Base-by-base conservation (phyloP, 78 protist species). In the Guillardia theta region DNA sequence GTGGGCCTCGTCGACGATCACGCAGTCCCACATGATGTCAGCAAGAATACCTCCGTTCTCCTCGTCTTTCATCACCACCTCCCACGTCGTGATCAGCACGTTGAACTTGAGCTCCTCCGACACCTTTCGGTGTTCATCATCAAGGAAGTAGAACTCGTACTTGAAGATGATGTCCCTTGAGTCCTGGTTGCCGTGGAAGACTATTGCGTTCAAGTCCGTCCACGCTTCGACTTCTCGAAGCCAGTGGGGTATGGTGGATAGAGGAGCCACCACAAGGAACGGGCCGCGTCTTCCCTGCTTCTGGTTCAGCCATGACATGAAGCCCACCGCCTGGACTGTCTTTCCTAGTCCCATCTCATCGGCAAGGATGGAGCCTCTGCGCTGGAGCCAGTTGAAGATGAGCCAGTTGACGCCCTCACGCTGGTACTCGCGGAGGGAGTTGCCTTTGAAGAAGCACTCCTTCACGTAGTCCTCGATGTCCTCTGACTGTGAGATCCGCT, bases 331-430 rank as follows among this genome's bases (percentile, higher is more conserved):
- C 93, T 97, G 98, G 22, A 95, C 88, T 15, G 98, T 97, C 96
- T 97, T 97, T 46, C 98, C 98, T 48, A 97, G 95, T 10, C 98
- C 98, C 98, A 97, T 97, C 94, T 97, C 98, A 95, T 97, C 97
- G 24, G 95, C 97, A 0, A 97, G 96, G 92, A 96, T 92, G 36
- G 93, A 95, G 64, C 80, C 93, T 0, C 88, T 41, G 44, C 78
- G 87, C 53, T 46, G 24, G 27, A 1, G 27, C 96, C 96, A 96
- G 50, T 41, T 37, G 54, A 39, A 58, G 18, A 53, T 27, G 64
- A 97, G 45, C 97, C 97, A 97, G 48, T 95, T 95, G 58, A 97
- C 92, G 21, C 98, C 98, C 1, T 93, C 96, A 70, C 97, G 92
- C 96, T 99, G 99, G 96, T 98, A 98, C 95, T 96, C 98, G 18